phyloP scores from a whole-genome alignment of 306 rosid species.

The Quercus gilva region DNA sequence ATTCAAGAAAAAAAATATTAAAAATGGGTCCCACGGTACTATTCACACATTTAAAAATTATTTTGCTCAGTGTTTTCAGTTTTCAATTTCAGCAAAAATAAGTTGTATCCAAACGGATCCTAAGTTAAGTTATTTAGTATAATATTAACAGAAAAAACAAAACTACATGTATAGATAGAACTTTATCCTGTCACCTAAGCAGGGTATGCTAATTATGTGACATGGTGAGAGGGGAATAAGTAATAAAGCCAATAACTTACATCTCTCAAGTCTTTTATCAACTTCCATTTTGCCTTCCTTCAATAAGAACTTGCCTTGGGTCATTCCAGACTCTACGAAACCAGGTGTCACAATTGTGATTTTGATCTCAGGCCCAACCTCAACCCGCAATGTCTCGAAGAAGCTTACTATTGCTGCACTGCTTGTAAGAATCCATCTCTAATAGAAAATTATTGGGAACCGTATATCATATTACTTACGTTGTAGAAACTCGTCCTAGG shows the following conservation, averaged over 20 bases:
- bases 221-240: no score
- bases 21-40: no score
- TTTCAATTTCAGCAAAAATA: no score
- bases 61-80: no score
- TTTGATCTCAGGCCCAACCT: slow-evolving; percentile 44
- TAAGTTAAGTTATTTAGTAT: no score
- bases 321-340: slow-evolving; percentile 41
- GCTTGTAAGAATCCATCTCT: slow-evolving; percentile 23
- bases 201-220: no score
- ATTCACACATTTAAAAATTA: no score
- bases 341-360: slow-evolving; percentile 66
- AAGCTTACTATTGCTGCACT: slow-evolving; percentile 52
- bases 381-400: slow-evolving; percentile 62
- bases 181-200: no score
- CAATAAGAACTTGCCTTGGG: slow-evolving; percentile 45
- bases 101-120: no score
- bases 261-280: slow-evolving; percentile 54
- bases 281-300: slow-evolving; percentile 31
- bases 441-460: background rate
- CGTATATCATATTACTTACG: slow-evolving; percentile 12
- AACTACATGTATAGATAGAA: no score
- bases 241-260: slow-evolving; percentile 28
- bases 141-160: no score
- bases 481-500: slow-evolving; percentile 55
- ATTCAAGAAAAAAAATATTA: no score